Conservation (phyloP, 441 rosid species). For the Pelargonium australe region DNA sequence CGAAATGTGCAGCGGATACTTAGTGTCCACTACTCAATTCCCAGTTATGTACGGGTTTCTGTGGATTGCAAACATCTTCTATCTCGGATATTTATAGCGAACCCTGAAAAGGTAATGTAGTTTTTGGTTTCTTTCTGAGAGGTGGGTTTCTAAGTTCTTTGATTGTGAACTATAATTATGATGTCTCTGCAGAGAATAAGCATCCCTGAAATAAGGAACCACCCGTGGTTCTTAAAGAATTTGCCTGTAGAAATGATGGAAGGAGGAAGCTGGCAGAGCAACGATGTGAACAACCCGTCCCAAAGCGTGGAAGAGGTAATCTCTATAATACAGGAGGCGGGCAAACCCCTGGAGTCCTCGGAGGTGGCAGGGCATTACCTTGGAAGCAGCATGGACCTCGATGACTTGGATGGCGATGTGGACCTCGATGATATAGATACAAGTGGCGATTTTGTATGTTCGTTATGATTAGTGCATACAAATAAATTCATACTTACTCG, state of each 20-base stretch:
- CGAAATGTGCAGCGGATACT: conserved; percentile 41
- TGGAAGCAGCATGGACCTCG: conserved; percentile 51
- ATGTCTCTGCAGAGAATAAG: conserved; percentile 43
- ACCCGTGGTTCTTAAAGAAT: conserved; percentile 62
- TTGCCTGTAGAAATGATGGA: conserved; percentile 50
- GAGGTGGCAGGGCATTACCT: conserved; percentile 23
- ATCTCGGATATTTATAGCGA: conserved; percentile 50
- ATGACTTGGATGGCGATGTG: conserved; percentile 41
- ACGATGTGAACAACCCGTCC: conserved; percentile 37
- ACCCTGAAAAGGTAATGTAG: conserved; percentile 42
- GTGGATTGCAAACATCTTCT: conserved; percentile 46
- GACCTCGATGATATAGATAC: conserved; percentile 44
- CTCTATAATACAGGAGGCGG: conserved; percentile 42
- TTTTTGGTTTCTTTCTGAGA: not conserved
- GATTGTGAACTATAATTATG: not conserved
- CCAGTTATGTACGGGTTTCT: conserved; percentile 40
- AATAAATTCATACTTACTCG: not conserved
- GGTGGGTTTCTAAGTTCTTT: not conserved
- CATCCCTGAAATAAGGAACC: conserved; percentile 46
- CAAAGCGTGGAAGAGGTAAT: conserved; percentile 46
- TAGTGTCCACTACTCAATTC: conserved; percentile 43
- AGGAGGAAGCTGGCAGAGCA: conserved; percentile 43
- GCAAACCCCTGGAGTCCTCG: conserved; percentile 27
- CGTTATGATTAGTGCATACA: conserved; percentile 17
- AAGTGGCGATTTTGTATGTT: conserved; percentile 53